Percentiles rank a stretch among this genome's conserved stretches.
Conservation (phyloP, 2,329 filamentous ascomycete species). For the Rhexocercosporidium sp. region DNA sequence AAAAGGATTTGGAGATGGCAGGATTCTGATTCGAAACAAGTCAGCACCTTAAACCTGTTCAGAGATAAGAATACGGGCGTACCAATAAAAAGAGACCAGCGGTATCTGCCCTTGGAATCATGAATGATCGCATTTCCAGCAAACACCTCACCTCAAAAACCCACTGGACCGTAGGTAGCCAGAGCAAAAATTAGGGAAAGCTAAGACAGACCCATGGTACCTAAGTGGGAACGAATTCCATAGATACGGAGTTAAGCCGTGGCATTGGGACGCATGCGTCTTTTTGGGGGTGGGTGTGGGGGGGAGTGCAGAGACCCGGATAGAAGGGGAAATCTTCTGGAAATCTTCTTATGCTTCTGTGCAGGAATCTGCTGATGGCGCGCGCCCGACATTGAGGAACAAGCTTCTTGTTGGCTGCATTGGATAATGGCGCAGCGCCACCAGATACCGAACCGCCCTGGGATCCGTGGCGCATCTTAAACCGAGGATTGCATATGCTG, state of each 20-base stretch:
- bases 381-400: neutral
- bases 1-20: neutral
- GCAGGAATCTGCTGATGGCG: constrained; percentile 1
- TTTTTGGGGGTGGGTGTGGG: too few species aligned
- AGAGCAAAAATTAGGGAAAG: neutral
- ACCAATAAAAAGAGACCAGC: constrained; percentile 1
- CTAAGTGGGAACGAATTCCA: neutral
- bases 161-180: neutral
- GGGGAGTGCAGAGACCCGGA: neutral
- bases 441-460: neutral
- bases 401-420: neutral
- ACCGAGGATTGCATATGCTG: constrained; percentile 1
- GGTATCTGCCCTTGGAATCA: too few species aligned
- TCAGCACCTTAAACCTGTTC: neutral
- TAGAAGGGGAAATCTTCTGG: constrained; percentile 9
- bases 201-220: neutral
- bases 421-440: neutral
- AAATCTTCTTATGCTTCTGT: constrained; percentile 8
- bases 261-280: too few species aligned
- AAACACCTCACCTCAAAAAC: neutral
- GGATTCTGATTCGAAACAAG: neutral
- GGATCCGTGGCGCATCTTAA: neutral
- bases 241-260: neutral
- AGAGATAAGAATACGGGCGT: constrained; percentile 4
- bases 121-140: neutral